A percentile compares a stretch with the other conserved stretches of the same genome.
Conservation (phyloP, 306 rosid genomes). For the Fragaria vesca region DNA sequence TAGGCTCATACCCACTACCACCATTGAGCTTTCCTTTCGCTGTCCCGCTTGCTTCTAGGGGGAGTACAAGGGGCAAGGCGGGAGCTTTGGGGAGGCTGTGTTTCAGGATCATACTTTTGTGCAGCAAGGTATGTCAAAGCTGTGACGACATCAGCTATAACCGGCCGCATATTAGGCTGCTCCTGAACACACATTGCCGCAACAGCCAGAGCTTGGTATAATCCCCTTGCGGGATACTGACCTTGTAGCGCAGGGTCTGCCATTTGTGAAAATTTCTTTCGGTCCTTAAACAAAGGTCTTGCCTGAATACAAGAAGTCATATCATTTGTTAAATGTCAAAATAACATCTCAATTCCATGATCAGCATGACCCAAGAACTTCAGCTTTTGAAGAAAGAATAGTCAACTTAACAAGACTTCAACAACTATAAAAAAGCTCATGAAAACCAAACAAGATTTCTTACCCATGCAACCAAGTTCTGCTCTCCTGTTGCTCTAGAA, state of each 20-base stretch:
- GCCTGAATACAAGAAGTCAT: conserved; percentile 50
- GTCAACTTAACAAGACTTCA: background rate
- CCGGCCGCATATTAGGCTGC: conserved; percentile 85
- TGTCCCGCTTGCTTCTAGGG: conserved; percentile 57
- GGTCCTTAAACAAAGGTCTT: conserved; percentile 69
- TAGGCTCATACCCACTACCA: conserved; percentile 34
- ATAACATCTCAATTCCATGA: background rate
- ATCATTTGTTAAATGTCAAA: background rate
- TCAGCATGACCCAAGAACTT: background rate
- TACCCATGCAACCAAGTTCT: conserved; percentile 96
- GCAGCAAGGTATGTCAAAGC: conserved; percentile 85
- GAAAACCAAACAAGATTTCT: conserved; percentile 21
- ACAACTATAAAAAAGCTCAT: background rate
- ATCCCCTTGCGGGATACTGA: conserved; percentile 80
- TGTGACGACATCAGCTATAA: conserved; percentile 88
- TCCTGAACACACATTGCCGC: conserved; percentile 94
- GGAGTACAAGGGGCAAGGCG: conserved; percentile 58
- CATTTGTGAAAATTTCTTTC: conserved; percentile 61
- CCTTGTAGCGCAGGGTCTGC: conserved; percentile 86
- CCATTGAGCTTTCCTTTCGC: conserved; percentile 38
- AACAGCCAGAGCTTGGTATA: conserved; percentile 84
- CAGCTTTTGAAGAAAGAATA: background rate
- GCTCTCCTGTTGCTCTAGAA: conserved; percentile 79
- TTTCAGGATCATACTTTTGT: conserved; percentile 55
- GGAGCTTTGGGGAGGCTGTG: conserved; percentile 51